These are phyloP conservation scores for Cymodocea nodosa DNA, from an alignment of 116 monocot species.

Conservation along the genomic window DNA sequence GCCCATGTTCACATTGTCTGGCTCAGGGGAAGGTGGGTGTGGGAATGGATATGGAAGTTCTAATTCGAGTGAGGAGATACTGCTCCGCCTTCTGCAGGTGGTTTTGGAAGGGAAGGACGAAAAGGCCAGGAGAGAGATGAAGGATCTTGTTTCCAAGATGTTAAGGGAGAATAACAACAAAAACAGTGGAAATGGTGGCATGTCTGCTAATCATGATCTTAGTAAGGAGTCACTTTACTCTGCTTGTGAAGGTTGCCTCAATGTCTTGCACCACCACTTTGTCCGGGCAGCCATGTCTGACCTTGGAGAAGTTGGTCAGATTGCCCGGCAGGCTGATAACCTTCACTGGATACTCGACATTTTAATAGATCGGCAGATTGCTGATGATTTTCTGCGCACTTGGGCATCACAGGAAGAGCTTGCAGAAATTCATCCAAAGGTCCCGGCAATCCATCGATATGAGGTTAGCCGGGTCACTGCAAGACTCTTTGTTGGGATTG, in stretches of 20 bases:
- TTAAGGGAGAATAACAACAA: constrained; percentile 56
- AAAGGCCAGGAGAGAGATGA: constrained; percentile 96
- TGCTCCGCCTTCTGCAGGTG: constrained; percentile 73
- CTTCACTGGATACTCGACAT: constrained; percentile 90
- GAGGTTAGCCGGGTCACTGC: constrained; percentile 90
- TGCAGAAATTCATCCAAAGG: constrained; percentile 35
- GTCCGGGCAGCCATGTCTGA: constrained; percentile 21
- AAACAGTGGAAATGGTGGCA: constrained; percentile 5
- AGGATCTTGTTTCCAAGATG: constrained; percentile 90
- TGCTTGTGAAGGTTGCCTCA: constrained; percentile 58
- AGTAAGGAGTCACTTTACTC: constrained; percentile 77
- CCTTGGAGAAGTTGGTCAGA: constrained; percentile 32
- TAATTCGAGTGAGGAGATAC: constrained; percentile 42
- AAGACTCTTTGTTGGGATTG: constrained; percentile 68
- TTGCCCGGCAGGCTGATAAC: constrained; percentile 80
- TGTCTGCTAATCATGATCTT: constrained; percentile 18
- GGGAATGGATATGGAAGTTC: background rate
- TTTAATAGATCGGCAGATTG: constrained; percentile 66
- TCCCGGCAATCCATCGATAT: constrained; percentile 63
- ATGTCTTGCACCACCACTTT: constrained; percentile 37
- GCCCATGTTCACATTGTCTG: background rate
- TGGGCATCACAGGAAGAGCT: constrained; percentile 70
- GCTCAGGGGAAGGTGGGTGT: background rate
- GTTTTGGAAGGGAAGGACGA: constrained; percentile 95
- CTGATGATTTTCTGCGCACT: constrained; percentile 60